Conservation (phyloP, 2,329 filamentous ascomycete genomes). For the Catunica adiposa region DNA sequence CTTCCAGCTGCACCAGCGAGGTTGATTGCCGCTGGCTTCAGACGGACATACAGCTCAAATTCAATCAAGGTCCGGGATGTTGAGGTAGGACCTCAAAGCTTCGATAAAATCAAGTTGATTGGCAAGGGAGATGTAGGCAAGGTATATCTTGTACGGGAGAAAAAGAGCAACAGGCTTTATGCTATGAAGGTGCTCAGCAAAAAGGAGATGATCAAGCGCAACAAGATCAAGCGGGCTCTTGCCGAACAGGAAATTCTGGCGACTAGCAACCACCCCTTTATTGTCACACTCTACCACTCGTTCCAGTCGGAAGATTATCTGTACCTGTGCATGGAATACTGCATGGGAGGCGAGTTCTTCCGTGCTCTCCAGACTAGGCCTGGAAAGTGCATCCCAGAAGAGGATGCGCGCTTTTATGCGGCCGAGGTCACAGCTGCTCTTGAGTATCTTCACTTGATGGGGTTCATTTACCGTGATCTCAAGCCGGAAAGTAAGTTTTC, state of each 20-base stretch:
- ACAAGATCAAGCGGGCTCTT: constrained; percentile 97
- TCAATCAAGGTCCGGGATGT: constrained; percentile 98
- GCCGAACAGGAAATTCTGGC: constrained; percentile 96
- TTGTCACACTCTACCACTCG: constrained; percentile 94
- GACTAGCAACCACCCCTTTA: constrained; percentile 97
- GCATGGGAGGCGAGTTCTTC: constrained; percentile 97
- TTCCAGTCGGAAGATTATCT: constrained; percentile 98
- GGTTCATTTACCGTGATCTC: constrained; percentile 94
- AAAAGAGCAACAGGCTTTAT: constrained; percentile 89
- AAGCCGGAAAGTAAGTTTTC: constrained; percentile 80
- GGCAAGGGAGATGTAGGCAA: constrained; percentile 98
- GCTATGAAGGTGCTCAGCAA: constrained; percentile 99
- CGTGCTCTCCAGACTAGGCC: constrained; percentile 87
- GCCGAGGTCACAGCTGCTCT: constrained; percentile 92
- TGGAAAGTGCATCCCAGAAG: constrained; percentile 92
- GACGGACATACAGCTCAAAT: constrained; percentile 95
- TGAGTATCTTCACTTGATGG: constrained; percentile 96
- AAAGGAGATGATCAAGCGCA: constrained; percentile 99
- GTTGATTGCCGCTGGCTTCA: constrained; percentile 53
- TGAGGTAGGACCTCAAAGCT: constrained; percentile 85
- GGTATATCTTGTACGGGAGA: constrained; percentile 92
- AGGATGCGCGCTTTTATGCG: constrained; percentile 92
- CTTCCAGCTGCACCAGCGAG: constrained; percentile 52
- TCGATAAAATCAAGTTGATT: constrained; percentile 99
- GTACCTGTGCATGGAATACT: constrained; percentile 99